Conservation (phyloP, 257 asterid genomes). For the Cruciata laevipes region DNA sequence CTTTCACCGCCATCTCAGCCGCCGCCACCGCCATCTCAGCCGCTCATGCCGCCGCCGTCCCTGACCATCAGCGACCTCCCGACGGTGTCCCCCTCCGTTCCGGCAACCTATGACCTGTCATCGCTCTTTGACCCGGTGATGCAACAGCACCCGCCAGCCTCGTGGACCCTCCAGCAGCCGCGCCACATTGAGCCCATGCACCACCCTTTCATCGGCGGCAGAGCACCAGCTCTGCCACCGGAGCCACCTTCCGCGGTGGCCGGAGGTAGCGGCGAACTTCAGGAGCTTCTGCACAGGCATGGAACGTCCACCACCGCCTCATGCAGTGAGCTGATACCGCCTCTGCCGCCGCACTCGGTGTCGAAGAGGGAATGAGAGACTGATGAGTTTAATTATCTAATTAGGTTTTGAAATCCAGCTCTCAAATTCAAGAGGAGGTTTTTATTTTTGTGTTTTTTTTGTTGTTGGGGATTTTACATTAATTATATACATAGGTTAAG, state of each 20-base stretch:
- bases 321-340: slow-evolving; percentile 43
- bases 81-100: slow-evolving; percentile 26
- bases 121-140: slow-evolving; percentile 51
- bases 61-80: slow-evolving; percentile 57
- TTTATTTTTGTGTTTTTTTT: background rate
- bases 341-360: slow-evolving; percentile 43
- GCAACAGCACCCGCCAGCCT: slow-evolving; percentile 31
- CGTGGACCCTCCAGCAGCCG: slow-evolving; percentile 47
- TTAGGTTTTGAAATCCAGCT: background rate
- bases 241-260: slow-evolving; percentile 15
- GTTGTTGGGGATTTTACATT: background rate
- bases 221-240: background rate
- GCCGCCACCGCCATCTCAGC: slow-evolving; percentile 39
- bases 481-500: slow-evolving; percentile 3
- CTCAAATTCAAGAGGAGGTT: slow-evolving; percentile 1
- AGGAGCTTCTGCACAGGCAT: slow-evolving; percentile 64
- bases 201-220: slow-evolving; percentile 24
- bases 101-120: slow-evolving; percentile 57
- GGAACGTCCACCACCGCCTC: slow-evolving; percentile 39
- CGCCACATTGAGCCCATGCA: slow-evolving; percentile 32
- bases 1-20: slow-evolving; percentile 41
- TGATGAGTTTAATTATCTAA: background rate
- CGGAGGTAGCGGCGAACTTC: slow-evolving; percentile 50
- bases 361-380: slow-evolving; percentile 15
- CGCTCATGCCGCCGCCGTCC: slow-evolving; percentile 26